These are phyloP conservation scores for Tuber indicum DNA, from an alignment of 495 filamentous ascomycete species.

Conservation along the genomic window DNA sequence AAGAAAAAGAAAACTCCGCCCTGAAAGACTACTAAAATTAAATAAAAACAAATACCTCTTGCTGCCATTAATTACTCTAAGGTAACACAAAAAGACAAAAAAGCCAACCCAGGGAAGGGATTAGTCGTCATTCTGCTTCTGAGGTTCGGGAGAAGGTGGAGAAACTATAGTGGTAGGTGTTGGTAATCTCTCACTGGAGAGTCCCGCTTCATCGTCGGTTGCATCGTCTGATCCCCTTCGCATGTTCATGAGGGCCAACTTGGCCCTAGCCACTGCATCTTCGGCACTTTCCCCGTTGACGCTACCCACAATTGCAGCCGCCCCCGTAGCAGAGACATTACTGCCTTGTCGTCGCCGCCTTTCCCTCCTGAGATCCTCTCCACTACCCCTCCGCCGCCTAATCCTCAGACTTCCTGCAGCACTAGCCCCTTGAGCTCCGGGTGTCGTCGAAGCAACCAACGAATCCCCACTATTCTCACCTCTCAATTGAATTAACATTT, in stretches of 20 bases:
- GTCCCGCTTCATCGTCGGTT: constrained; percentile 29
- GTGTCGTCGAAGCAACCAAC: constrained; percentile 7
- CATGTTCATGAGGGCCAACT: constrained; percentile 46
- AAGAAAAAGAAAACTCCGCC: constrained; percentile 14
- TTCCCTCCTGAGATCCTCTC: constrained; percentile 39
- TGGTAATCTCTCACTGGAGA: constrained; percentile 25
- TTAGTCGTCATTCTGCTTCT: constrained; percentile 31
- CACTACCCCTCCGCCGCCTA: constrained; percentile 29
- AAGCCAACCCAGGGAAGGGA: constrained; percentile 10
- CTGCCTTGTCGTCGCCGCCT: constrained; percentile 38
- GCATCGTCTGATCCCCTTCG: constrained; percentile 38
- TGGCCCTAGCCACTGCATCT: constrained; percentile 46
- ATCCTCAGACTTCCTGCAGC: constrained; percentile 28
- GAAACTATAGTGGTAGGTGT: constrained; percentile 45
- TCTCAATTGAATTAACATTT: constrained; percentile 36
- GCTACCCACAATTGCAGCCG: constrained; percentile 15
- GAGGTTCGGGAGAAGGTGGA: constrained; percentile 47
- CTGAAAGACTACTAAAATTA: constrained; percentile 11
- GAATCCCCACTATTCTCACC: constrained; percentile 32
- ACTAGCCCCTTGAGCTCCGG: not conserved
- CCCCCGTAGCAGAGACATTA: constrained; percentile 28
- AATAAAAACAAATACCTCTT: constrained; percentile 7
- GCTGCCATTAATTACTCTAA: constrained; percentile 23
- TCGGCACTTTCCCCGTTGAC: constrained; percentile 20
- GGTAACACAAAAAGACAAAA: constrained; percentile 12